Percentiles rank a stretch among this genome's conserved stretches.
These are phyloP conservation scores for Quercus parvula DNA, from an alignment of 306 rosid genomes.

Conservation along the genomic window DNA sequence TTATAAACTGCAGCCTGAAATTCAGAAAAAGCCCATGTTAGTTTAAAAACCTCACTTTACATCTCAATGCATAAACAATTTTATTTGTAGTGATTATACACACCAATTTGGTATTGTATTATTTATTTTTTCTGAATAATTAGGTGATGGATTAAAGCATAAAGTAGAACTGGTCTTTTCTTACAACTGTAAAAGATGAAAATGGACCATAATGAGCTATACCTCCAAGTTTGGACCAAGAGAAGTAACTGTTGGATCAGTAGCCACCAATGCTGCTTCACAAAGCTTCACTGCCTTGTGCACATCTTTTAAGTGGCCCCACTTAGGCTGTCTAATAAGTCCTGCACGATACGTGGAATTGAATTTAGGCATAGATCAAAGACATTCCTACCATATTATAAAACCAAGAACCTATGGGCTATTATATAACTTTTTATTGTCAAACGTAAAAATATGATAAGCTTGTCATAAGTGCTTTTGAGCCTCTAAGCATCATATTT, in stretches of 20 bases:
- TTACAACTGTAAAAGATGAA: background rate
- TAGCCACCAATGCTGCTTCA: constrained; percentile 72
- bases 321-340: constrained; percentile 81
- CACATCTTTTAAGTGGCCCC: constrained; percentile 94
- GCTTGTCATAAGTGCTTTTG: background rate
- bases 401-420: background rate
- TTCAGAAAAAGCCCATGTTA: constrained; percentile 15
- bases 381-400: background rate
- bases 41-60: background rate
- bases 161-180: background rate
- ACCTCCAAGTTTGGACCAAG: constrained; percentile 82
- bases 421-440: background rate
- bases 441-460: background rate
- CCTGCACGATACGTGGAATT: constrained; percentile 48
- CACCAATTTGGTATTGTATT: background rate
- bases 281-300: constrained; percentile 85
- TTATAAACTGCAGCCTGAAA: constrained; percentile 76
- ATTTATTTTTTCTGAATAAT: too few species aligned
- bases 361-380: background rate
- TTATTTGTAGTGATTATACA: background rate
- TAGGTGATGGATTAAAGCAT: background rate
- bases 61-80: constrained; percentile 3
- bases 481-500: constrained; percentile 7
- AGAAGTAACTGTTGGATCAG: constrained; percentile 68
- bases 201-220: background rate